Percentiles rank a stretch among this genome's conserved stretches.
Conservation (phyloP, 2,329 filamentous ascomycete genomes). For the Fusarium sp. region DNA sequence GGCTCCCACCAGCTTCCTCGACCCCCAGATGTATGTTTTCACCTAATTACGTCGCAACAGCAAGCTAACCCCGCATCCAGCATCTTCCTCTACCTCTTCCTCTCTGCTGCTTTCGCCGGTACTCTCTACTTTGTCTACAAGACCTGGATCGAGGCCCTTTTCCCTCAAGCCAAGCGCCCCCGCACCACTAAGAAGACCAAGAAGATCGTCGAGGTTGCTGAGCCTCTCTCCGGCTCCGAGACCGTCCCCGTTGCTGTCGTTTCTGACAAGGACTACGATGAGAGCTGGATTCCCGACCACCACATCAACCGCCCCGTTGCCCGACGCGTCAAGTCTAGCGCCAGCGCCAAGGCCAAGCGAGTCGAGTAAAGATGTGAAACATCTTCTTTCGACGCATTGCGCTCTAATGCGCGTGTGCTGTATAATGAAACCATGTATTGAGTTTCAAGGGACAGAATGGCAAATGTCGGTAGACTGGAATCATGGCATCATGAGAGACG, state of each 20-base stretch:
- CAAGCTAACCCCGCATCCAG: constrained; percentile 61
- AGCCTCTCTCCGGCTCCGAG: constrained; percentile 76
- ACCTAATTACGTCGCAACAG: background rate
- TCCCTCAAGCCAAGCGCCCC: constrained; percentile 86
- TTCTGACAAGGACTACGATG: constrained; percentile 81
- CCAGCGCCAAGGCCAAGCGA: constrained; percentile 59
- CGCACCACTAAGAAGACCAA: constrained; percentile 71
- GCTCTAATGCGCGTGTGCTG: constrained; percentile 8
- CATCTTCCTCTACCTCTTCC: constrained; percentile 97
- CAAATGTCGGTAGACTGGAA: constrained; percentile 28
- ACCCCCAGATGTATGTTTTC: constrained; percentile 87
- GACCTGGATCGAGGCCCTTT: constrained; percentile 96
- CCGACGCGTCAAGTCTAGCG: constrained; percentile 72
- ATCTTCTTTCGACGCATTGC: constrained; percentile 1
- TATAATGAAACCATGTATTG: constrained; percentile 17
- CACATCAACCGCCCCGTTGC: constrained; percentile 89
- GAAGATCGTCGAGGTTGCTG: constrained; percentile 72
- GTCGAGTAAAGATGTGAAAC: constrained; percentile 46
- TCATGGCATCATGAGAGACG: constrained; percentile 20
- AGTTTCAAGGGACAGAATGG: constrained; percentile 17
- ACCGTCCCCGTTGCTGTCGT: constrained; percentile 76
- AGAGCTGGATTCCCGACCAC: constrained; percentile 91
- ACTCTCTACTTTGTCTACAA: constrained; percentile 97
- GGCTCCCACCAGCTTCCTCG: constrained; percentile 89
- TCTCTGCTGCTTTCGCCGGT: constrained; percentile 80